Conservation (phyloP, 305 asterid genomes). For the Solanum hybrid region DNA sequence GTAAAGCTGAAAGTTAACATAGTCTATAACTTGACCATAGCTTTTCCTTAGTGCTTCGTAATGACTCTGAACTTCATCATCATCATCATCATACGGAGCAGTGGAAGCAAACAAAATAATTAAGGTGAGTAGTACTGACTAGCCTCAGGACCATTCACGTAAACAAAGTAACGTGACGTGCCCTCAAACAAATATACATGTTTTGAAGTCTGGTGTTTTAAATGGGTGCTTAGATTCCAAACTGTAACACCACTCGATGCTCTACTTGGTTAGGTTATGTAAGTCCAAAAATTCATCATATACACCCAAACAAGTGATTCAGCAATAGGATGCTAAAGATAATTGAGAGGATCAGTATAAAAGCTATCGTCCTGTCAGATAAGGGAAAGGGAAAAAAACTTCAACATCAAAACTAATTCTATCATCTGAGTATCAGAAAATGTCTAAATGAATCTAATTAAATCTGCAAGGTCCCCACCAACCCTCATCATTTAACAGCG, state of each 20-base stretch:
- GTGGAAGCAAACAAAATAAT: constrained; percentile 51
- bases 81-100: constrained; percentile 40
- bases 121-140: background rate
- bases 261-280: background rate
- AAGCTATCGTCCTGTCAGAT: background rate
- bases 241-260: background rate
- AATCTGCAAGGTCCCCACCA: background rate
- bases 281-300: background rate
- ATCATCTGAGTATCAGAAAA: background rate
- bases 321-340: background rate
- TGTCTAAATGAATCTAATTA: constrained; percentile 11
- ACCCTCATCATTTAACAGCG: background rate
- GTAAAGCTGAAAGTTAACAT: constrained; percentile 60
- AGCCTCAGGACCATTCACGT: background rate
- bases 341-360: background rate
- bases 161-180: too few species aligned
- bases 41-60: constrained; percentile 48
- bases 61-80: constrained; percentile 34
- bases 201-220: background rate
- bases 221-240: background rate
- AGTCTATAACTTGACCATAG: constrained; percentile 38
- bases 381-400: background rate
- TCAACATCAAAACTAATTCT: background rate
- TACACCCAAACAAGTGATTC: background rate
- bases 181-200: background rate